These are phyloP conservation scores for Letharia lupina DNA, from an alignment of 495 filamentous ascomycete genomes.

Conservation along the genomic window DNA sequence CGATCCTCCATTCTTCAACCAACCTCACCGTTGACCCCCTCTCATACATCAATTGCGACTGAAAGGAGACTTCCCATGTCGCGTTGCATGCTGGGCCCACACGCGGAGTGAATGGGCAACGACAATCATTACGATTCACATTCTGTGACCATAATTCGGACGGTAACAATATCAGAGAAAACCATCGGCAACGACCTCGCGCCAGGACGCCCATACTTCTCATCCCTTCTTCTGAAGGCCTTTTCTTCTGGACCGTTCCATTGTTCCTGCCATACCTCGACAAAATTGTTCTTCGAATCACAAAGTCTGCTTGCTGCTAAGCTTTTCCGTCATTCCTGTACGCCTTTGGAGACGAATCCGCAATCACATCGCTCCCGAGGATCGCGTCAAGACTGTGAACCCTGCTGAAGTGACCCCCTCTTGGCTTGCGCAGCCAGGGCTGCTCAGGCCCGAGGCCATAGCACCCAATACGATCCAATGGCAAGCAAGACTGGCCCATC, in stretches of 20 bases:
- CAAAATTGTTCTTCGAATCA: background rate
- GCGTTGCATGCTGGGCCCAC: background rate
- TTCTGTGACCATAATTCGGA: background rate
- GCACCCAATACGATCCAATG: slow-evolving; percentile 17
- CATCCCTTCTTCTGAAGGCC: background rate
- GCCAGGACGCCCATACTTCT: background rate
- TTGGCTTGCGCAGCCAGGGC: slow-evolving; percentile 6
- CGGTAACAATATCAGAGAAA: background rate
- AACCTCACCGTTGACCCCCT: background rate
- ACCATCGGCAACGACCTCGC: background rate
- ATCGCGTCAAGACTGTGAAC: background rate
- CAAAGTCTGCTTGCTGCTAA: background rate
- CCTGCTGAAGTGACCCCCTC: slow-evolving; percentile 1
- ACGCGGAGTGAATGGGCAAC: background rate
- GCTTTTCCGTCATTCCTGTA: background rate
- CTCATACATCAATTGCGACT: background rate
- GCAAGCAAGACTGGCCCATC: slow-evolving; percentile 18
- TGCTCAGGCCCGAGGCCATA: slow-evolving; percentile 4
- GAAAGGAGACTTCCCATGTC: background rate
- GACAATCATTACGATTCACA: background rate
- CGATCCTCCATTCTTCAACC: background rate
- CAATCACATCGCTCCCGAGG: background rate
- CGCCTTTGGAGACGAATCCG: background rate
- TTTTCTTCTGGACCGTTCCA: background rate
- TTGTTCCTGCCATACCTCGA: background rate